Evolutionary conservation across 176 grass and related monocot genomes (phyloP).

Genomic region (Juncus inflexus): DNA sequence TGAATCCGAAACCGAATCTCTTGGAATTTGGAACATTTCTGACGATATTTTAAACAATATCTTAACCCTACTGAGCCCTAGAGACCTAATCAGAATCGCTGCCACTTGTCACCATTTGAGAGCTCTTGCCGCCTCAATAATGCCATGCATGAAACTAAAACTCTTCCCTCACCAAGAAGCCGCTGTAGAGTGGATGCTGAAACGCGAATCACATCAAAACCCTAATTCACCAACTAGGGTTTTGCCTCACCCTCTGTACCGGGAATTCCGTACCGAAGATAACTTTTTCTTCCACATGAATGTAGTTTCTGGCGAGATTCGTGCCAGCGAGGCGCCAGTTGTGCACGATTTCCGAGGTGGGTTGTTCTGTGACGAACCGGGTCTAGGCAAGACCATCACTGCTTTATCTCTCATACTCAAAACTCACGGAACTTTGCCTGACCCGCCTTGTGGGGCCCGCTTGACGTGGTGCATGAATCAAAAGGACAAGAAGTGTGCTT

Average conservation of each 20-base stretch:
- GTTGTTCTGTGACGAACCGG: slow-evolving; percentile 99
- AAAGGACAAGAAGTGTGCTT: slow-evolving; percentile 55
- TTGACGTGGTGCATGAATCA: slow-evolving; percentile 75
- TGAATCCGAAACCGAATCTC: slow-evolving; percentile 8
- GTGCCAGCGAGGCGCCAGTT: slow-evolving; percentile 41
- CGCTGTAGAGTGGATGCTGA: slow-evolving; percentile 88
- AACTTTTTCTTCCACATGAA: slow-evolving; percentile 76
- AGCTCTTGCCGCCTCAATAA: slow-evolving; percentile 56
- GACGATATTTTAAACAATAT: slow-evolving; percentile 72
- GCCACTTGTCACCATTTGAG: slow-evolving; percentile 75
- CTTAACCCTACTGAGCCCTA: slow-evolving; percentile 50
- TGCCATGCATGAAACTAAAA: slow-evolving; percentile 95
- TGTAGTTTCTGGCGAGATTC: slow-evolving; percentile 66
- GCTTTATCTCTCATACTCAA: slow-evolving; percentile 93
- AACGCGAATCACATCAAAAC: slow-evolving; percentile 41
- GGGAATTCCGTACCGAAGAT: slow-evolving; percentile 71
- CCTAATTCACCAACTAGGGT: not conserved
- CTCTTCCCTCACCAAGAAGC: slow-evolving; percentile 94
- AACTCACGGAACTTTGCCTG: slow-evolving; percentile 70
- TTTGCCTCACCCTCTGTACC: slow-evolving; percentile 65
- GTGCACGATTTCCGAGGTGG: slow-evolving; percentile 76
- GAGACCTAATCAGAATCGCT: slow-evolving; percentile 65
- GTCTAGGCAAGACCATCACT: slow-evolving; percentile 92
- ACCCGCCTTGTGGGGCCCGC: slow-evolving; percentile 64
- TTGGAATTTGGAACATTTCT: slow-evolving; percentile 69